Percentiles rank a stretch among this genome's conserved stretches.
phyloP scores from a whole-genome alignment of 371 early-diverging fungal species.

The Lichtheimia ramosa region DNA sequence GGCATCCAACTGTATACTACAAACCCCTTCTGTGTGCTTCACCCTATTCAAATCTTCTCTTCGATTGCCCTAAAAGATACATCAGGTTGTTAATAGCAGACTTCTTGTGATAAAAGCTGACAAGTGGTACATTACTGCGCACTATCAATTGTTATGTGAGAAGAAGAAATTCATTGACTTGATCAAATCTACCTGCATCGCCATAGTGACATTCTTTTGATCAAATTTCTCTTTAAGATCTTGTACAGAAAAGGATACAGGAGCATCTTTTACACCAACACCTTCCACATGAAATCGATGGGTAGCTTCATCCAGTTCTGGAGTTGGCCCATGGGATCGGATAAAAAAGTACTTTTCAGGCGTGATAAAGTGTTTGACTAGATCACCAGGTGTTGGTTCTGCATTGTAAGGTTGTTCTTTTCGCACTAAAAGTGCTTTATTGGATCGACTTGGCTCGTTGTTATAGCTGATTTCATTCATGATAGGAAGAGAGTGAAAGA shows the following conservation, averaged over 20 bases:
- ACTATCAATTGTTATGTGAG: constrained; percentile 10
- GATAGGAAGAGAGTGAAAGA: not conserved
- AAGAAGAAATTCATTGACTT: not conserved
- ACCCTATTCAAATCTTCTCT: constrained; percentile 79
- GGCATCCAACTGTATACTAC: not conserved
- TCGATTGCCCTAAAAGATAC: constrained; percentile 64
- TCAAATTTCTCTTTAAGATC: constrained; percentile 46
- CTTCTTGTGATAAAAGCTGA: not conserved
- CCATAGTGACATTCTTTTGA: constrained; percentile 35
- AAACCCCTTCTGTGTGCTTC: constrained; percentile 71
- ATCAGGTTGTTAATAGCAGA: not conserved
- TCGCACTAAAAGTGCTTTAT: constrained; percentile 33
- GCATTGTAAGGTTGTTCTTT: constrained; percentile 58
- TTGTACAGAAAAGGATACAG: constrained; percentile 28
- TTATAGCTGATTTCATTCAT: not conserved
- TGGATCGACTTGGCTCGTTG: not conserved
- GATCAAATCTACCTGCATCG: constrained; percentile 39
- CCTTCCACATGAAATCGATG: constrained; percentile 6
- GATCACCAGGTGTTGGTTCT: constrained; percentile 47
- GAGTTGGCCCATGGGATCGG: constrained; percentile 88
- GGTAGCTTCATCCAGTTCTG: constrained; percentile 21
- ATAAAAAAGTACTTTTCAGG: constrained; percentile 55
- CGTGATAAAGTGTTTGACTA: constrained; percentile 55
- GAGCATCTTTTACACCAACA: constrained; percentile 1
- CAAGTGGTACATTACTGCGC: constrained; percentile 20